A percentile compares a stretch with the other conserved stretches of the same genome.
These are phyloP conservation scores for Penicillium arizonense DNA, from an alignment of 495 filamentous ascomycete genomes.

Conservation along the genomic window DNA sequence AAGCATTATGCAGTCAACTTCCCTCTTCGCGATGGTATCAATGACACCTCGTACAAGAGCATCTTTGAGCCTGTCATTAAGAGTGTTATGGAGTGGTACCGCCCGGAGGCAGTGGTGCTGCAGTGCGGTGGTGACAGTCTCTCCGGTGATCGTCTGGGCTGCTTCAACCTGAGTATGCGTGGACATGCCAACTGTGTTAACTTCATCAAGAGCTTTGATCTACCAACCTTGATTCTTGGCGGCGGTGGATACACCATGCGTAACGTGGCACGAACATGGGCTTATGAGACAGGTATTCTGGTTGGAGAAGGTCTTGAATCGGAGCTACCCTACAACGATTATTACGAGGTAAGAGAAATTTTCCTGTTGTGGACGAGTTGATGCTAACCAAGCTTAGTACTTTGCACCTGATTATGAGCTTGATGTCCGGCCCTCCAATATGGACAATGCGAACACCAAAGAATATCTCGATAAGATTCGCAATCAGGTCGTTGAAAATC, in stretches of 20 bases:
- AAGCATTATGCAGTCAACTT: constrained; percentile 98
- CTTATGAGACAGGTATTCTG: constrained; percentile 89
- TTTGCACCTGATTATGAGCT: constrained; percentile 96
- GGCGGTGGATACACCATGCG: constrained; percentile 99
- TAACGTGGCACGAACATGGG: constrained; percentile 96
- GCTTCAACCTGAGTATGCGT: constrained; percentile 97
- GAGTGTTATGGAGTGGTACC: constrained; percentile 93
- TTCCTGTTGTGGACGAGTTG: neutral
- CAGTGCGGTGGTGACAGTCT: constrained; percentile 96
- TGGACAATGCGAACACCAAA: constrained; percentile 95
- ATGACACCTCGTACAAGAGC: constrained; percentile 85
- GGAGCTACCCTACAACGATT: constrained; percentile 94
- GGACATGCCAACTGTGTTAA: constrained; percentile 98
- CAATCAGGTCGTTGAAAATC: constrained; percentile 85
- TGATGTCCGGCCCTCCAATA: constrained; percentile 92
- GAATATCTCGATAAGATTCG: constrained; percentile 98
- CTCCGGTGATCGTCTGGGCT: constrained; percentile 91
- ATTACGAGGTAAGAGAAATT: constrained; percentile 76
- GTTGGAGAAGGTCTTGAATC: constrained; percentile 77
- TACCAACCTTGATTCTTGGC: constrained; percentile 88
- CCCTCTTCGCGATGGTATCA: constrained; percentile 93
- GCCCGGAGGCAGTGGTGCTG: constrained; percentile 90
- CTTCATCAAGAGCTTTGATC: constrained; percentile 87
- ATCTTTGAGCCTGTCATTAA: constrained; percentile 95
- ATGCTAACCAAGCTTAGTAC: constrained; percentile 58